Evolutionary conservation across 176 grass and related monocot species (phyloP).

Genomic region (Triticum dicoccoides): DNA sequence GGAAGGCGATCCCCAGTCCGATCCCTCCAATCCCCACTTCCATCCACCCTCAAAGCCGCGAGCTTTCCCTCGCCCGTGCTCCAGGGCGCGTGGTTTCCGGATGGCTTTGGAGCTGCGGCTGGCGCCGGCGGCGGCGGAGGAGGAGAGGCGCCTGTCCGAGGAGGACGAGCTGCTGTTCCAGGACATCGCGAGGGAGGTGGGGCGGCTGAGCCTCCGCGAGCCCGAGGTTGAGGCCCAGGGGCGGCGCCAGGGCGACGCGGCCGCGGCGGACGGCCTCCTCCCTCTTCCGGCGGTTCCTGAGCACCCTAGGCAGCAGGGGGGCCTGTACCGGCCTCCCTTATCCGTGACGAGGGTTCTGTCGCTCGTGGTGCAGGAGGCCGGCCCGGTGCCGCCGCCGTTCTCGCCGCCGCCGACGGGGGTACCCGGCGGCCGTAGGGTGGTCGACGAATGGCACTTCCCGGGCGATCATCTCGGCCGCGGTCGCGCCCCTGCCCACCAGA

Average conservation of each 20-base stretch:
- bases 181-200: not conserved
- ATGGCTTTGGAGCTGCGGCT: slow-evolving; percentile 10
- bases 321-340: not conserved
- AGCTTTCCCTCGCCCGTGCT: not conserved
- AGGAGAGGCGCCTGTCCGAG: too few species aligned
- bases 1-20: slow-evolving; percentile 17
- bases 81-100: not conserved
- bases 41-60: not conserved
- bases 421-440: not conserved
- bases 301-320: not conserved
- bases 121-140: not conserved
- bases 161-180: not conserved
- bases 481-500: not conserved
- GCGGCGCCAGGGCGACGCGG: not conserved
- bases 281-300: not conserved
- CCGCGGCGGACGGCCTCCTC: not conserved
- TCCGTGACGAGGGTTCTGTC: not conserved
- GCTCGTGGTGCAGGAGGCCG: not conserved
- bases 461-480: not conserved
- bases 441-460: not conserved
- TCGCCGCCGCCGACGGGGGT: not conserved
- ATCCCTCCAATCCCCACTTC: not conserved
- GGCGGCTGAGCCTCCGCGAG: not conserved
- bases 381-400: not conserved
- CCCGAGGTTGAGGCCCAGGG: not conserved